Conservation (phyloP, 2,329 filamentous ascomycete species). For the Fusarium liriodendri region DNA sequence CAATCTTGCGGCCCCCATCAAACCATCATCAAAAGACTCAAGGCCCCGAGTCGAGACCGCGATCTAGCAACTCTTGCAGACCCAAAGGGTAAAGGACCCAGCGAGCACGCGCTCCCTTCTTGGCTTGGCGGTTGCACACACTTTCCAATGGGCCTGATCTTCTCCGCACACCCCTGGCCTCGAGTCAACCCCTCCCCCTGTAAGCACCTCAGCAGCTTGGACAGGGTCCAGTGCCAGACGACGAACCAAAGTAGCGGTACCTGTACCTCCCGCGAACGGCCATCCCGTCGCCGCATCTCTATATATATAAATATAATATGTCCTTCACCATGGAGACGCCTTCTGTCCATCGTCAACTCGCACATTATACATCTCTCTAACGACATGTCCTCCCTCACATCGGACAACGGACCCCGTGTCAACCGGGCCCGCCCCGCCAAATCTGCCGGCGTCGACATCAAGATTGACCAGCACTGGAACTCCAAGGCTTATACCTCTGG, state of each 20-base stretch:
- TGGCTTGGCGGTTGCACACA: conserved; percentile 12
- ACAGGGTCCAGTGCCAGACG: conserved; percentile 20
- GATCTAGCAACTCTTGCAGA: conserved; percentile 33
- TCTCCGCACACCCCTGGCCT: conserved; percentile 21
- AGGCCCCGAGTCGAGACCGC: conserved; percentile 29
- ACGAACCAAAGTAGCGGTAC: conserved; percentile 41
- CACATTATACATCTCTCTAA: conserved; percentile 28
- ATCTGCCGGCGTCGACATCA: conserved; percentile 57
- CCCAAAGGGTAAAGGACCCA: conserved; percentile 27
- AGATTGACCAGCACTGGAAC: conserved; percentile 64
- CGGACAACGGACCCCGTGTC: conserved; percentile 40
- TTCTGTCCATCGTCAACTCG: conserved; percentile 21
- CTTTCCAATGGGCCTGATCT: not conserved
- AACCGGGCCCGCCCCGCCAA: conserved; percentile 34
- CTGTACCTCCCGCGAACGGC: conserved; percentile 18
- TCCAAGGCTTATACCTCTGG: conserved; percentile 68
- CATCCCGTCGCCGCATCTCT: conserved; percentile 25
- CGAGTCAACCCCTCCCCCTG: conserved; percentile 26
- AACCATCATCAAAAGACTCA: conserved; percentile 29
- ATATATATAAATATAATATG: conserved; percentile 37
- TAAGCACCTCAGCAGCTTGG: conserved; percentile 33
- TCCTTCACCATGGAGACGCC: conserved; percentile 36
- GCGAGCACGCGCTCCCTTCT: conserved; percentile 28
- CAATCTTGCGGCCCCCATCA: conserved; percentile 6
- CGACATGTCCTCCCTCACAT: conserved; percentile 39